These are phyloP conservation scores for Apiospora aurea DNA, from an alignment of 2,329 filamentous ascomycete genomes.

Conservation along the genomic window DNA sequence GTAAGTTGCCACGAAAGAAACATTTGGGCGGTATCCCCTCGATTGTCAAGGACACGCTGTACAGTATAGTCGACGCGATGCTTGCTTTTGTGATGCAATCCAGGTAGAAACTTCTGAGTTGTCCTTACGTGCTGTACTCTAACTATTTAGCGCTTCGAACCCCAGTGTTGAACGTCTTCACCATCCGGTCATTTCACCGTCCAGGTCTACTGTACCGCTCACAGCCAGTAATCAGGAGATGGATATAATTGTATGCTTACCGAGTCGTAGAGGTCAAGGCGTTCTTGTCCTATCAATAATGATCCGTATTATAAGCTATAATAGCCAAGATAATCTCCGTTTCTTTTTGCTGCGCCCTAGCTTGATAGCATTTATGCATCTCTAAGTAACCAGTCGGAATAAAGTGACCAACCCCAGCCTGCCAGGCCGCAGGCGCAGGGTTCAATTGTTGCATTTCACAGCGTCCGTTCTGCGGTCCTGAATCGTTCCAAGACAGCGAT, in stretches of 20 bases:
- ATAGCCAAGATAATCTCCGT: not conserved
- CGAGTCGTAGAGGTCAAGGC: not conserved
- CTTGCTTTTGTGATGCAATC: too few species aligned
- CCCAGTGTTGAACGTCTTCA: too few species aligned
- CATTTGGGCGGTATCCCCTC: not conserved
- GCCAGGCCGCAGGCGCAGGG: not conserved
- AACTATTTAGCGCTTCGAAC: too few species aligned
- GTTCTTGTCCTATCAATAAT: not conserved
- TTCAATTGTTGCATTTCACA: not conserved
- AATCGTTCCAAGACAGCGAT: constrained; percentile 5
- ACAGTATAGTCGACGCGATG: too few species aligned
- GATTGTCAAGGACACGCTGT: too few species aligned
- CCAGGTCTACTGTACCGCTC: too few species aligned
- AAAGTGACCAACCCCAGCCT: not conserved
- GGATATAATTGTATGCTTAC: not conserved
- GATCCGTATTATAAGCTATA: constrained; percentile 2
- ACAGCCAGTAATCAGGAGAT: not conserved
- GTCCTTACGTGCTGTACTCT: too few species aligned
- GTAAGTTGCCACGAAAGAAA: not conserved
- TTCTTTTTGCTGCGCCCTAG: not conserved
- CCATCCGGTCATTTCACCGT: too few species aligned
- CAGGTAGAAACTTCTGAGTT: too few species aligned
- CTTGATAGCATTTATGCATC: not conserved
- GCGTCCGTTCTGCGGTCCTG: not conserved
- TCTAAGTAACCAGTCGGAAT: not conserved